Conservation (phyloP, 2,329 filamentous ascomycete species). For the Colletotrichum graminicola region DNA sequence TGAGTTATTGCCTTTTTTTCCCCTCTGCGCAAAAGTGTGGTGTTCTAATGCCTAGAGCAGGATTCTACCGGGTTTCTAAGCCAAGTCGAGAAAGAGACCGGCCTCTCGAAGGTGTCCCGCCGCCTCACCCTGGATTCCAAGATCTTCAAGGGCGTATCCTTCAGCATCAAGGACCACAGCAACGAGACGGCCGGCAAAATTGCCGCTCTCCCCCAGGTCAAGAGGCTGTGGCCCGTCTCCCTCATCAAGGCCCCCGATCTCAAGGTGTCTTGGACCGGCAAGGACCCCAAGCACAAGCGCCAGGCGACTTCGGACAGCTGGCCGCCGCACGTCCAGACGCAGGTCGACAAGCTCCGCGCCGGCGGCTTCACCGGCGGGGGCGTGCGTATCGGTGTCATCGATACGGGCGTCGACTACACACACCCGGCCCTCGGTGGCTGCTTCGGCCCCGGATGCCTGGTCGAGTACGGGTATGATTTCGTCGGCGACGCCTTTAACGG, state of each 20-base stretch:
- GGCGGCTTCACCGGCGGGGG: constrained; percentile 63
- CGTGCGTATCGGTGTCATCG: constrained; percentile 65
- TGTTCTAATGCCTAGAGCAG: background rate
- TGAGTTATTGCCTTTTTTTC: constrained; percentile 45
- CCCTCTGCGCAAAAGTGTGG: background rate
- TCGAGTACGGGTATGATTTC: constrained; percentile 59
- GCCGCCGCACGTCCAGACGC: constrained; percentile 67
- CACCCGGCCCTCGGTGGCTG: constrained; percentile 62
- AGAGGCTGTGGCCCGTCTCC: constrained; percentile 63
- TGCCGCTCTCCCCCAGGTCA: constrained; percentile 58
- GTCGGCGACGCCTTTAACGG: constrained; percentile 54
- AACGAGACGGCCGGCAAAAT: constrained; percentile 58
- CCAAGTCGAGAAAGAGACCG: constrained; percentile 27
- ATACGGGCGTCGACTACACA: constrained; percentile 60
- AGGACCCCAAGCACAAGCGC: constrained; percentile 27
- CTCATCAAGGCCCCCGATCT: constrained; percentile 56
- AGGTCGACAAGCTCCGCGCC: constrained; percentile 65
- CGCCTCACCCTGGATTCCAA: constrained; percentile 44
- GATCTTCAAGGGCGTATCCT: constrained; percentile 61
- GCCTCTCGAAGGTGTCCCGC: constrained; percentile 37
- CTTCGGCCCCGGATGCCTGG: constrained; percentile 60
- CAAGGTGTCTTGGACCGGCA: constrained; percentile 58
- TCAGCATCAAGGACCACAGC: constrained; percentile 61
- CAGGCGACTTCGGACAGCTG: constrained; percentile 51
- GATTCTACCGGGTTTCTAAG: constrained; percentile 36